phyloP scores from a whole-genome alignment of 306 rosid genomes.

The Dalbergia cochinchinensis region DNA sequence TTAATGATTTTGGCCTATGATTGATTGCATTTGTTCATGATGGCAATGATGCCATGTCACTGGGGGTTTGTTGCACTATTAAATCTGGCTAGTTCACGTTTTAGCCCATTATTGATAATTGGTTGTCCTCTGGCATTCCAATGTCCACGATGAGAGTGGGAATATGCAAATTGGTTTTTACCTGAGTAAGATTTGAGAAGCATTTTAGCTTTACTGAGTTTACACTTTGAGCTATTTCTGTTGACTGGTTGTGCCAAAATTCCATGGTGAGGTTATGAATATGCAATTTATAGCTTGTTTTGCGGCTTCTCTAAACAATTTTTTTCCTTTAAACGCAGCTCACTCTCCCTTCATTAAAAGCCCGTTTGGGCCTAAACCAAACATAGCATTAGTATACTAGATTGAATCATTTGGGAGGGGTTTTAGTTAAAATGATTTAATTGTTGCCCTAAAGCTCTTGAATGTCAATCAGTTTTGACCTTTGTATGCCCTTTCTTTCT shows the following conservation, averaged over 20 bases:
- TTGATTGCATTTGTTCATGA: slow-evolving; percentile 23
- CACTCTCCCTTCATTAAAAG: no score
- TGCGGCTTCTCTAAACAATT: no score
- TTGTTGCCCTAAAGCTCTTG: slow-evolving; percentile 31
- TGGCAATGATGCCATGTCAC: slow-evolving; percentile 11
- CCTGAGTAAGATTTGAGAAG: neutral
- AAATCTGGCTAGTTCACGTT: neutral
- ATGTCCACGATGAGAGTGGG: slow-evolving; percentile 4
- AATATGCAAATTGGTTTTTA: slow-evolving; percentile 16
- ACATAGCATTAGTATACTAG: neutral
- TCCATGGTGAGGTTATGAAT: slow-evolving; percentile 3
- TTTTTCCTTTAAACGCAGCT: no score
- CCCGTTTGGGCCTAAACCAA: no score
- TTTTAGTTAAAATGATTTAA: slow-evolving; percentile 26
- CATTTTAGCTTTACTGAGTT: slow-evolving; percentile 6
- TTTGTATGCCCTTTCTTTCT: neutral
- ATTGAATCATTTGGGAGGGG: neutral
- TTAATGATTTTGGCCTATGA: neutral
- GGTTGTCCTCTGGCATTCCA: neutral
- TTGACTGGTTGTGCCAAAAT: neutral
- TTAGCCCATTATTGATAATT: neutral
- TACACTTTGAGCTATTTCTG: slow-evolving; percentile 19
- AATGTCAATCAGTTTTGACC: slow-evolving; percentile 35
- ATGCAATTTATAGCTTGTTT: neutral
- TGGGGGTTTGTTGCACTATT: neutral